phyloP scores from a whole-genome alignment of 805 yeast species.

The Alloascoidea africana region DNA sequence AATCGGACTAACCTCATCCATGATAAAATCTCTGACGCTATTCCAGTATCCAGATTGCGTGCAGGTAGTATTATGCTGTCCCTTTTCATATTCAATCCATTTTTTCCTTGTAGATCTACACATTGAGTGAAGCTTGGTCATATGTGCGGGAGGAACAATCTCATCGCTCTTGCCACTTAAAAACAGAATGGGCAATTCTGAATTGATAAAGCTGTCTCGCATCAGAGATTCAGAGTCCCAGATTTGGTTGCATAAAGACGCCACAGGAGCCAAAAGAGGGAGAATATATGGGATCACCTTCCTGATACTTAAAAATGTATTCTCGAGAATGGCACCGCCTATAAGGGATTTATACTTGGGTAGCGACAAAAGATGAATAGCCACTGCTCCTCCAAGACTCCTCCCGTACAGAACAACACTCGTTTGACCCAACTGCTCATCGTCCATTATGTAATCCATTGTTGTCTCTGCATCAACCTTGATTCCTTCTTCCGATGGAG shows the following conservation, averaged over 20 bases:
- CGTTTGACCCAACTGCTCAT: conserved; percentile 35
- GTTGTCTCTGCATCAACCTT: conserved; percentile 71
- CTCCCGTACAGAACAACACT: conserved; percentile 68
- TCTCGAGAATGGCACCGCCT: conserved; percentile 64
- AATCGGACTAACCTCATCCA: conserved; percentile 24
- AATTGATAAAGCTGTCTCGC: conserved; percentile 24
- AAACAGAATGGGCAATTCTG: conserved; percentile 49
- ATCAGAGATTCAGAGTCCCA: conserved; percentile 72
- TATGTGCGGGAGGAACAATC: conserved; percentile 80
- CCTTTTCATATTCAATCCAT: conserved; percentile 37
- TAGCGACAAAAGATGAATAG: conserved; percentile 58
- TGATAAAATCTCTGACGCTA: conserved; percentile 38
- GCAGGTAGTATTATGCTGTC: conserved; percentile 77
- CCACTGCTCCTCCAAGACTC: conserved; percentile 91
- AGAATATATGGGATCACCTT: conserved; percentile 56
- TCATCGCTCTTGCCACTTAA: conserved; percentile 71
- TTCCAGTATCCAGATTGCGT: conserved; percentile 70
- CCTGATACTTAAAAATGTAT: conserved; percentile 66
- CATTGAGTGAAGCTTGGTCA: conserved; percentile 41
- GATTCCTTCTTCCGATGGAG: conserved; percentile 62
- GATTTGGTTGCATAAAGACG: conserved; percentile 52
- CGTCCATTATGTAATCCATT: conserved; percentile 37
- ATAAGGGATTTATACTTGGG: conserved; percentile 29
- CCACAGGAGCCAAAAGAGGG: conserved; percentile 43
- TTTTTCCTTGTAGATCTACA: conserved; percentile 36